These are phyloP conservation scores for Corchorus olitorius DNA, from an alignment of 345 rosid genomes.

Conservation along the genomic window DNA sequence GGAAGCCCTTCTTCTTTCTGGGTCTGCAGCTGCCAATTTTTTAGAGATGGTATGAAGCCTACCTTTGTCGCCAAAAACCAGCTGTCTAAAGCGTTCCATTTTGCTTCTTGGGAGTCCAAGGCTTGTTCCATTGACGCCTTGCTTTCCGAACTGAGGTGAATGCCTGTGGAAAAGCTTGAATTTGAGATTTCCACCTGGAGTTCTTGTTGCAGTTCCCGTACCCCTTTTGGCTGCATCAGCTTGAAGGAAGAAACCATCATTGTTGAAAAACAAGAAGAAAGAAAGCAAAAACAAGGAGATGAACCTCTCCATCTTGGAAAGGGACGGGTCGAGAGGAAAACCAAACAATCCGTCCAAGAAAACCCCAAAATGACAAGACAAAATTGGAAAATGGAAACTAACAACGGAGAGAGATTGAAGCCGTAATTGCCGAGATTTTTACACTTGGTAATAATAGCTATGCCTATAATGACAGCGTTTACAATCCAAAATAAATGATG, in stretches of 20 bases:
- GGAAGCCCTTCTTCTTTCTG: neutral
- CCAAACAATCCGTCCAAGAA: neutral
- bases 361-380: neutral
- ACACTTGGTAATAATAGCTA: neutral
- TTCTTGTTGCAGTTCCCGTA: neutral
- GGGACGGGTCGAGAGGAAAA: neutral
- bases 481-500: too few species aligned
- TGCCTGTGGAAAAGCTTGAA: conserved; percentile 24
- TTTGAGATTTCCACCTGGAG: neutral
- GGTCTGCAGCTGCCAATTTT: neutral
- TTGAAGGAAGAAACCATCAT: neutral
- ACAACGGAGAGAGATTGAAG: neutral
- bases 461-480: neutral
- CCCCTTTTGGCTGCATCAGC: neutral
- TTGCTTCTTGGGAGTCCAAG: neutral
- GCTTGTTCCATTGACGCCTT: neutral
- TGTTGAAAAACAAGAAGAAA: neutral
- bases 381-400: neutral
- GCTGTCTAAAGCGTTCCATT: conserved; percentile 15
- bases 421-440: neutral
- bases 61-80: conserved; percentile 15
- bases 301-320: conserved; percentile 2
- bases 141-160: conserved; percentile 15
- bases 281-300: neutral
- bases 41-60: conserved; percentile 12